phyloP scores from a whole-genome alignment of 164 flowering plant species.

The Echeveria elegans region DNA sequence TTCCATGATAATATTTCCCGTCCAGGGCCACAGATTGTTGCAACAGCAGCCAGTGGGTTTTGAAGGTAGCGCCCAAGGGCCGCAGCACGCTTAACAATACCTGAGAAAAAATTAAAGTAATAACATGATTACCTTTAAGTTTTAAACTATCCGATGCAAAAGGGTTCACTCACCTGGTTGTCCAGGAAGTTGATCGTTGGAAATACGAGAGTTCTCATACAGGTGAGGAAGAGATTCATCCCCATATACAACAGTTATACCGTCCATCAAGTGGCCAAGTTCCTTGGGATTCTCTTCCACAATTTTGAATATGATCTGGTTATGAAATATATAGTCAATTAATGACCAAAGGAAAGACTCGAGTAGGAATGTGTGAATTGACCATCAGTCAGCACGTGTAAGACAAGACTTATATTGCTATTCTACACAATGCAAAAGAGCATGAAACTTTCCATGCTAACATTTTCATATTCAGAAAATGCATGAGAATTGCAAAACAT shows the following conservation, averaged over 20 bases:
- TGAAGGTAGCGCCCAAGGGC: constrained; percentile 94
- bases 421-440: not conserved
- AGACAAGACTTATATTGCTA: not conserved
- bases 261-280: constrained; percentile 74
- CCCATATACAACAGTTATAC: constrained; percentile 62
- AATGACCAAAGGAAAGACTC: not conserved
- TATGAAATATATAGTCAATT: not conserved
- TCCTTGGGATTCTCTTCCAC: constrained; percentile 90
- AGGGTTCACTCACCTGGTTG: constrained; percentile 44
- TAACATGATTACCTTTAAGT: not conserved
- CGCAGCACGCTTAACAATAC: constrained; percentile 89
- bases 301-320: constrained; percentile 80
- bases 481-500: not conserved
- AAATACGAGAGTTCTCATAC: constrained; percentile 81
- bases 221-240: constrained; percentile 89
- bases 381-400: not conserved
- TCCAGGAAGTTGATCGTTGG: constrained; percentile 76
- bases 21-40: constrained; percentile 92
- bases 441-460: not conserved
- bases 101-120: constrained; percentile 27
- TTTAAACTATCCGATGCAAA: not conserved
- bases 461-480: not conserved
- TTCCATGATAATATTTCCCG: constrained; percentile 91
- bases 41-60: constrained; percentile 92
- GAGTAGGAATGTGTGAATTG: not conserved